Base-by-base conservation (phyloP, 129 eudicot genomes). In the Gnaphalium uliginosum region DNA sequence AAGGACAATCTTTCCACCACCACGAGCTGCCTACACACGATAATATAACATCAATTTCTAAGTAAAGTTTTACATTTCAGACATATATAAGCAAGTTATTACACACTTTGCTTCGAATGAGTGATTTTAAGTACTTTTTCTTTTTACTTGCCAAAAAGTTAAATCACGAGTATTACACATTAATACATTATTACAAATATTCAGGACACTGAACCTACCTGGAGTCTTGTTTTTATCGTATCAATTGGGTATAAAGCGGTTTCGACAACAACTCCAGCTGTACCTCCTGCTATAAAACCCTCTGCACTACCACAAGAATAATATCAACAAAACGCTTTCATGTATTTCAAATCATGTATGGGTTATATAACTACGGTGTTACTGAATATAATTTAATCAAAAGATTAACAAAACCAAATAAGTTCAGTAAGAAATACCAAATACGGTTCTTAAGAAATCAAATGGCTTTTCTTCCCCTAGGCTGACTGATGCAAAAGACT, bases 231-330 rank as follows among this genome's bases (percentile, higher is more conserved):
- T 81, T 94, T 94, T 66, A 94, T 94, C 6, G 98, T 94, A 77
- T 94, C 98, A 69, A 94, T 94, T 15, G 98, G 98, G 77, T 94
- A 94, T 63, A 94, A 87, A 81, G 93, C 89, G 71, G 98, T 94
- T 84, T 94, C 98, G 50, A 94, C 98, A 72, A 93, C 90, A 57
- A 94, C 98, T 75, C 98, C 98, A 75, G 98, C 96, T 53, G 96
- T 90, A 46, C 98, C 98, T 69, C 98, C 98, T 13, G 98, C 96
- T 82, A 94, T 88, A 50, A 89, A 76, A 82, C 98, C 98, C 85
- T 94, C 98, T 94, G 91, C 88, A 69, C 23, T 56, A 81, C 46
- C 69, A 64, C 41, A 21, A 25, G 7, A 77, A 65, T 30, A 66
- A 68, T 51, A 43, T 79, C 59, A 85, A 61, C 25, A 58, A 48